Evolutionary conservation across 306 rosid genomes (phyloP), one percentile per base, ranked within the genome.

Genomic region (Macrotyloma uniflorum): DNA sequence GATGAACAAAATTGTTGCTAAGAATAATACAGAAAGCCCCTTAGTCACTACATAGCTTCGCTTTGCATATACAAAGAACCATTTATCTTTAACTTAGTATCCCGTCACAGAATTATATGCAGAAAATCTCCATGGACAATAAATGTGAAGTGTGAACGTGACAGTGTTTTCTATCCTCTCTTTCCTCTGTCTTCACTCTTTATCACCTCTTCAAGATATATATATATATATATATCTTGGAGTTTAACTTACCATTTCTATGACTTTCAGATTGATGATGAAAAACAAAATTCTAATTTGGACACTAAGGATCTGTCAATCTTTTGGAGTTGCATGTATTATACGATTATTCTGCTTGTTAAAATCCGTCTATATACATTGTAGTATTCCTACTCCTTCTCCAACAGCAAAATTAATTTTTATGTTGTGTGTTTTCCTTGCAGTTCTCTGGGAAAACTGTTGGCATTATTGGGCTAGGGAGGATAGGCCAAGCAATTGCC

Each of bases 371-470:
- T 46, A 32, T 18, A 13, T 61, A 28, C 15, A 10, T n/a, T 5
- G 6, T 47, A 47, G 53, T 50, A 82, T 15, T 11, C 38, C 76
- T 5, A 2, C 13, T 36, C 12, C 26, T 62, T 54, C 38, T 55
- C 43, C 80, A 66, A 53, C 23, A 12, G 28, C 64, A 30, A n/a
- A 61, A 38, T 69, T 76, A 3, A n/a, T 22, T 38, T 58, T n/a
- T 54, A 14, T 43, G 9, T 14, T 36, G 28, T 53, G 11, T 50
- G 16, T 61, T 81, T 58, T 38, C 30, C 77, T 81, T 87, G 76
- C 88, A 94, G 97, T 89, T 94, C 87, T 81, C 88, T 77, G 97
- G 98, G 43, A 89, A 94, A 86, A 89, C 86, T 7, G 90, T 94
- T 42, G 98, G 98, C 33, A 85, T 94, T 64, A 59, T 94, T 7